Evolutionary conservation across 352 stramenopile genomes (phyloP).

Genomic region (Globisporangium mamillatum): DNA sequence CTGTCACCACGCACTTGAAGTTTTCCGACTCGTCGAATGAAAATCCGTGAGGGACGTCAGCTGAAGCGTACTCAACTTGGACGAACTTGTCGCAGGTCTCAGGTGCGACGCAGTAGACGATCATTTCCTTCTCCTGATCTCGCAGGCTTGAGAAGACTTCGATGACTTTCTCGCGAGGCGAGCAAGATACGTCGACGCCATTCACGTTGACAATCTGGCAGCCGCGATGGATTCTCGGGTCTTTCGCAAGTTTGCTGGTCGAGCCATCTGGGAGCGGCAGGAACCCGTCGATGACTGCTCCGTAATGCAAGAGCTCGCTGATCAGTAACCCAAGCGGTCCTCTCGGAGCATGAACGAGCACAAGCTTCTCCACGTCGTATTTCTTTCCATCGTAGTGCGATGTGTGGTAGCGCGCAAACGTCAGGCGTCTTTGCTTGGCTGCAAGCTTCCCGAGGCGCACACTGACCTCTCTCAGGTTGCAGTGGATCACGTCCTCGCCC

Average conservation of each 20-base stretch:
- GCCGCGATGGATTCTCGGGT: conserved; percentile 41
- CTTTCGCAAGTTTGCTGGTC: conserved; percentile 29
- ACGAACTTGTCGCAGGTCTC: conserved; percentile 27
- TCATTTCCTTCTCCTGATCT: conserved; percentile 52
- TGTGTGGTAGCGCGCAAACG: conserved; percentile 48
- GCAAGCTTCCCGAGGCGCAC: conserved; percentile 39
- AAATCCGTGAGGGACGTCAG: conserved; percentile 27
- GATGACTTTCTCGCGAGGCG: conserved; percentile 35
- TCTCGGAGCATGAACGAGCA: conserved; percentile 33
- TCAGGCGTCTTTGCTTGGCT: conserved; percentile 34
- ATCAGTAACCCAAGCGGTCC: conserved; percentile 51
- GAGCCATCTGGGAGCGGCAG: conserved; percentile 37
- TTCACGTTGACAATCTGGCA: conserved; percentile 61
- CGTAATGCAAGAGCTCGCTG: conserved; percentile 35
- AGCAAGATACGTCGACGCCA: conserved; percentile 38
- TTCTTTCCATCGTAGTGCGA: conserved; percentile 22
- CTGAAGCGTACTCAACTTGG: conserved; percentile 21
- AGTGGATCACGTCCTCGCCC: conserved; percentile 43
- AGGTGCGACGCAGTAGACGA: conserved; percentile 42
- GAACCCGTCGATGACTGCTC: conserved; percentile 52
- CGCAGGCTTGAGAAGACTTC: conserved; percentile 29
- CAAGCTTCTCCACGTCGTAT: conserved; percentile 57
- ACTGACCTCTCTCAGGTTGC: conserved; percentile 41
- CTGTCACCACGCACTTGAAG: conserved; percentile 36
- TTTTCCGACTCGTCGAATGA: conserved; percentile 34